Base-by-base conservation (phyloP, 116 monocot genomes). In the Papilionanthe hybrid region DNA sequence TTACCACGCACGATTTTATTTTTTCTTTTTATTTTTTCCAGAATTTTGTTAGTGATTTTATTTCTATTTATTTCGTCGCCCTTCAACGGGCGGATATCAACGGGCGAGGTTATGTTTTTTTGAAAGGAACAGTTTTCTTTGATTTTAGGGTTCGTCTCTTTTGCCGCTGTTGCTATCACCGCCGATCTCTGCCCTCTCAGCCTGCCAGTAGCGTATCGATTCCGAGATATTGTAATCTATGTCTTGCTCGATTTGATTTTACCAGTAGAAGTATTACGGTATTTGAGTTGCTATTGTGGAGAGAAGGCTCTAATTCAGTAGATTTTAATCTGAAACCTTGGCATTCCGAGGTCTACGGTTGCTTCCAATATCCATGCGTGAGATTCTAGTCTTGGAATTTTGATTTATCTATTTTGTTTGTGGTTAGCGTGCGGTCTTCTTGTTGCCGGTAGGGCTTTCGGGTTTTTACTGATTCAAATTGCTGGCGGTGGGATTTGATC, bases 91-190 rank as follows among this genome's bases (percentile, higher is more conserved):
- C 63, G 63, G 32, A 30, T 79, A 83, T 85, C 86, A 88, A 88
- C 88, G 88, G 88, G 84, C 88, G 85, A 79, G 83, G 79, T 78
- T 68, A 79, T 85, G 85, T 87, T 17, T 18, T 37, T 37, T 75
- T 50, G 80, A 63, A 63, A 63, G 78, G 30, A 63, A 74, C 12
- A 11, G 41, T 66, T 57, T 71, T 78, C 80, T 79, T 72, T 65
- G 49, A 81, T 82, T 81, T 79, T 74, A 84, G 53, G 84, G 69
- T 83, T 88, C 79, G 75, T 75, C 75, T 60, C 81, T 37, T 25
- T 69, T 48, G 42, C 28, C 19, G 29, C n/a, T 63, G 63, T 63
- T 63, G 22, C 63, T 22, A 23, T 63, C 63, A 23, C 65, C 37
- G 69, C 7, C 28, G 69, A 13, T 32, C 23, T 47, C 74, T 13